Evolutionary conservation across 176 grass and related monocot genomes (phyloP), one percentile per base, ranked within the genome.

Genomic region (Musa beccarii): DNA sequence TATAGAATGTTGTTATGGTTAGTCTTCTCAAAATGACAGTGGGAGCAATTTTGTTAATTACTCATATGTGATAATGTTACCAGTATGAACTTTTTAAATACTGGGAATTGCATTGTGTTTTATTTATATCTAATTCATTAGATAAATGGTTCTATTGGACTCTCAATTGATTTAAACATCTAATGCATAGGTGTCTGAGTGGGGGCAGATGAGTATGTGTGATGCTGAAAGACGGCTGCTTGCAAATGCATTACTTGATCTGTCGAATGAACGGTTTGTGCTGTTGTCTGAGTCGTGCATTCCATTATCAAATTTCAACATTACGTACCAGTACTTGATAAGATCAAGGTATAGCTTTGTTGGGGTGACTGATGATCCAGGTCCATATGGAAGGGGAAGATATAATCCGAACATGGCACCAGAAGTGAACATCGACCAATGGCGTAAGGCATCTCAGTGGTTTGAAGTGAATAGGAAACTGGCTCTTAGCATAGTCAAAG

Each of bases 371-470:
- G 90, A 99, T 73, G 96, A 99, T 76, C 91, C 79, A 24, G 88
- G 96, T 26, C 91, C 90, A 26, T 99, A 88, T 74, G 96, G 96
- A 57, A 86, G 89, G 51, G 95, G 96, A 16, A 82, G 91, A 8
- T 99, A 99, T 76, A 86, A 95, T 64, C 69, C 63, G 54, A 89
- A 92, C 81, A 99, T 99, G 96, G 81, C 77, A 43, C 96, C 96
- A 12, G 88, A 99, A 81, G 91, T 95, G 59, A 84, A 94, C 69
- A 57, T 99, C 59, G 77, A 78, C 55, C 86, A 99, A 57, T 99
- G 96, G 96, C 86, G 85, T 69, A 99, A 99, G 81, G 96, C 91
- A 25, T 94, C 96, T 10, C 91, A 99, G 70, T 95, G 96, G 91
- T 99, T 99, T 43, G 96, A 94, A 70, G 96, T 99, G 71, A 77